Base-by-base conservation (phyloP, 148 eudicot species). In the Talinum fruticosum region DNA sequence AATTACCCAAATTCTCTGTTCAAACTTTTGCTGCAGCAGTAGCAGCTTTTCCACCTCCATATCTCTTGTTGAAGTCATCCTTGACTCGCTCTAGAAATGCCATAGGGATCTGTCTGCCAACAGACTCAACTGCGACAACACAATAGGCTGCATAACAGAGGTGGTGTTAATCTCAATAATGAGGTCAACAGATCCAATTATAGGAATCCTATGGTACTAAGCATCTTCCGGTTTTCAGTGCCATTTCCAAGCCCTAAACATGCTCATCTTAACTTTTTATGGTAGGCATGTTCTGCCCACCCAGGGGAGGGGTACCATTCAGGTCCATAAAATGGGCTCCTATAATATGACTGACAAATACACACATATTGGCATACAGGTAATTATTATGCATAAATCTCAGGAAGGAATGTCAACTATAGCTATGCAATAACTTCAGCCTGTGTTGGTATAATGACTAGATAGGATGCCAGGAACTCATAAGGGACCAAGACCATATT, bases 41-140 rank as follows among this genome's bases (percentile, higher is more conserved):
- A 6, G 69, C 35, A 21, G 79, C 83, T 45, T 75, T 81, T 32
- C 79, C 75, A 57, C 74, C 69, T 8, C 66, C 76, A 71, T 80
- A 80, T 71, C 59, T 76, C 26, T 81, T 81, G 70, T 33, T 76
- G 21, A 81, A 81, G 71, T 81, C 83, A 32, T 76, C 79, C 66
- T 76, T 81, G 2, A 81, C 76, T 47, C 79, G 34, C 59, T 81
- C 83, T 6, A 81, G 71, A 71, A 75, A 80, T 0, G 79, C 83
- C 45, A 80, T 75, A 8, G 79, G 78, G 36, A 80, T 59, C 74
- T 76, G 83, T 3, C 69, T 81, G 10, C 83, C 83, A 1, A 68
- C 74, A 59, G 79, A 76, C 36, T 81, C 83, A 24, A 71, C 75
- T 7, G 83, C 83, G 8, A 76, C 83, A 19, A 81, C 79, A 71